A percentile compares a stretch with the other conserved stretches of the same genome.
Conservation (phyloP, 108 stramenopile genomes). For the Asterionellopsis glacialis region DNA sequence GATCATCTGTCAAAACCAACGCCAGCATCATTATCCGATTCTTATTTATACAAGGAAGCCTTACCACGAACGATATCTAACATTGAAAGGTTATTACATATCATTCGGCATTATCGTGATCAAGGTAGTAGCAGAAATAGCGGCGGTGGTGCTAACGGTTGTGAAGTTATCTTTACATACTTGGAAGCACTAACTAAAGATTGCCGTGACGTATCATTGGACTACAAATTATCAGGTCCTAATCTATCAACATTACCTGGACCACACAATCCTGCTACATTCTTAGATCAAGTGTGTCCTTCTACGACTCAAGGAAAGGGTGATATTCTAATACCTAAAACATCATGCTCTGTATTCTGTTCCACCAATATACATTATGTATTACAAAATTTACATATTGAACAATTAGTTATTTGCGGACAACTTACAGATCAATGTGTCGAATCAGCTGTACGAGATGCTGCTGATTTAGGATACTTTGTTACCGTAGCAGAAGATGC, state of each 20-base stretch:
- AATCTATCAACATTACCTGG: conserved; percentile 32
- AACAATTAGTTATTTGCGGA: conserved; percentile 63
- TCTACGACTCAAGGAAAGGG: conserved; percentile 21
- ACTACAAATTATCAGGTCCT: conserved; percentile 71
- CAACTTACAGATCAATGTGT: conserved; percentile 82
- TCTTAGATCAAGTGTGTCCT: conserved; percentile 1
- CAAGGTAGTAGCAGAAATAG: not conserved
- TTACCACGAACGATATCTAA: conserved; percentile 54
- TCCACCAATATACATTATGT: conserved; percentile 70
- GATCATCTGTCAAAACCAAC: conserved; percentile 33
- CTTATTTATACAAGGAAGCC: conserved; percentile 29
- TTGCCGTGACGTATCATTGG: conserved; percentile 56
- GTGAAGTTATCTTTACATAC: conserved; percentile 70
- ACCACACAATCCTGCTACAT: conserved; percentile 33
- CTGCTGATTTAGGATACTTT: conserved; percentile 71
- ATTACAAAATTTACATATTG: conserved; percentile 49
- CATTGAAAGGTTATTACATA: conserved; percentile 32
- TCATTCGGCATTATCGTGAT: conserved; percentile 39
- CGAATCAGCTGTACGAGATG: conserved; percentile 68
- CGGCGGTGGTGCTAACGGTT: conserved; percentile 11
- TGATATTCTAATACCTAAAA: conserved; percentile 64
- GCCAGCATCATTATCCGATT: conserved; percentile 5
- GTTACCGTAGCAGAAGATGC: conserved; percentile 76
- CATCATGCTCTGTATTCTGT: conserved; percentile 63
- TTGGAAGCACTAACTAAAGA: conserved; percentile 58